Evolutionary conservation across 2,329 filamentous ascomycete genomes (phyloP).

Genomic region (Penicillium fuscoglaucum): DNA sequence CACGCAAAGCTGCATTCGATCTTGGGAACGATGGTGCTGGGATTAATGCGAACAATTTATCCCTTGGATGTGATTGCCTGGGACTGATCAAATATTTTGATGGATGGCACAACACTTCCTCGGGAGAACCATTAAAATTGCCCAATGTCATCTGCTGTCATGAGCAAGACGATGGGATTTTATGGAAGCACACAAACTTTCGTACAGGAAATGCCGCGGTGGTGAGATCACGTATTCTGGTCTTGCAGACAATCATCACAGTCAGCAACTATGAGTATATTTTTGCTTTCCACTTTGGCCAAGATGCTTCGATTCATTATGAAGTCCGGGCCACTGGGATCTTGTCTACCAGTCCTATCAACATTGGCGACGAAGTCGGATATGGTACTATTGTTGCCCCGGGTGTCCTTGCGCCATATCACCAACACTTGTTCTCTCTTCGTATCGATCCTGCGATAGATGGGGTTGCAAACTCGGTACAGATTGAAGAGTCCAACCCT

Average conservation of each 20-base stretch:
- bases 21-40: conserved; percentile 48
- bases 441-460: conserved; percentile 49
- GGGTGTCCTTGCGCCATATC: conserved; percentile 46
- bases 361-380: conserved; percentile 33
- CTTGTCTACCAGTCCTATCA: conserved; percentile 43
- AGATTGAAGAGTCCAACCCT: conserved; percentile 56
- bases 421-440: conserved; percentile 48
- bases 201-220: conserved; percentile 39
- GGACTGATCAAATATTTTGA: conserved; percentile 49
- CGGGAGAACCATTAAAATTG: conserved; percentile 39
- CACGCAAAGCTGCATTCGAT: conserved; percentile 48
- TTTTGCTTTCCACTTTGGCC: conserved; percentile 46
- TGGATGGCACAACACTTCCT: conserved; percentile 37
- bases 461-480: conserved; percentile 48
- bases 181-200: conserved; percentile 46
- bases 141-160: conserved; percentile 48
- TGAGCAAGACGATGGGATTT: conserved; percentile 42
- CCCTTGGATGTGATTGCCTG: conserved; percentile 46
- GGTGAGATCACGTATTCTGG: conserved; percentile 35
- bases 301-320: conserved; percentile 44
- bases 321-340: conserved; percentile 51
- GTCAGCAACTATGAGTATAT: conserved; percentile 50
- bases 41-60: conserved; percentile 46
- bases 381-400: conserved; percentile 45
- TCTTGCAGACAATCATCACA: conserved; percentile 44